Evolutionary conservation across 129 eudicot species (phyloP).

Genomic region (Lonicera japonica): DNA sequence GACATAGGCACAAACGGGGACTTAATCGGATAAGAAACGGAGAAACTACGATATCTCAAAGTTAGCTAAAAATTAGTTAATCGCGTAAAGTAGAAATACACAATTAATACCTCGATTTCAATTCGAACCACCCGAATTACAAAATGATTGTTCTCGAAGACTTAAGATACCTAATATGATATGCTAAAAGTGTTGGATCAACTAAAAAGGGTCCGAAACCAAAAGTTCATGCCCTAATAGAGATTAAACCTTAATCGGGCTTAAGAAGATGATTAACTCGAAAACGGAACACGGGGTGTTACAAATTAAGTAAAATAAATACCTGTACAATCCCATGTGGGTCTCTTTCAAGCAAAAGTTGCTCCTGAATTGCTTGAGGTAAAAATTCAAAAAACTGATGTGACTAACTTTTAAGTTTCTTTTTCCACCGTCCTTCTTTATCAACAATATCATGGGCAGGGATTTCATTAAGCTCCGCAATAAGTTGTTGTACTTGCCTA

Average conservation of each 20-base stretch:
- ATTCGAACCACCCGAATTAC: too few relatives aligned
- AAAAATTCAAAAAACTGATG: slow-evolving; percentile 66
- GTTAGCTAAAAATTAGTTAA: too few relatives aligned
- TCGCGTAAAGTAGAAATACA: too few relatives aligned
- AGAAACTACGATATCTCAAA: too few relatives aligned
- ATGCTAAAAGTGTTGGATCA: background rate
- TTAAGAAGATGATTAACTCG: slow-evolving; percentile 1
- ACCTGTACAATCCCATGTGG: slow-evolving; percentile 99
- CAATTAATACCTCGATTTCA: too few relatives aligned
- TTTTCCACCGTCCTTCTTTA: slow-evolving; percentile 82
- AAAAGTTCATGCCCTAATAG: too few relatives aligned
- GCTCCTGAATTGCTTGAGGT: slow-evolving; percentile 89
- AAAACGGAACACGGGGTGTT: too few relatives aligned
- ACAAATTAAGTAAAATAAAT: slow-evolving; percentile 11
- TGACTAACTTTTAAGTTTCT: slow-evolving; percentile 68
- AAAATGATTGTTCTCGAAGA: slow-evolving; percentile 85
- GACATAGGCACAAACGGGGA: too few relatives aligned
- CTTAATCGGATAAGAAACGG: too few relatives aligned
- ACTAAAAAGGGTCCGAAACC: too few relatives aligned
- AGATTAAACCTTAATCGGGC: background rate
- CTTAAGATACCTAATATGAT: slow-evolving; percentile 33
- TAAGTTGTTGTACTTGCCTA: slow-evolving; percentile 82
- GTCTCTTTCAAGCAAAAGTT: slow-evolving; percentile 93
- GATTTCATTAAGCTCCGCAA: slow-evolving; percentile 94
- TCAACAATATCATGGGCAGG: slow-evolving; percentile 74